Conservation (phyloP, 2,329 filamentous ascomycete species). For the Xylariaceae sp. region DNA sequence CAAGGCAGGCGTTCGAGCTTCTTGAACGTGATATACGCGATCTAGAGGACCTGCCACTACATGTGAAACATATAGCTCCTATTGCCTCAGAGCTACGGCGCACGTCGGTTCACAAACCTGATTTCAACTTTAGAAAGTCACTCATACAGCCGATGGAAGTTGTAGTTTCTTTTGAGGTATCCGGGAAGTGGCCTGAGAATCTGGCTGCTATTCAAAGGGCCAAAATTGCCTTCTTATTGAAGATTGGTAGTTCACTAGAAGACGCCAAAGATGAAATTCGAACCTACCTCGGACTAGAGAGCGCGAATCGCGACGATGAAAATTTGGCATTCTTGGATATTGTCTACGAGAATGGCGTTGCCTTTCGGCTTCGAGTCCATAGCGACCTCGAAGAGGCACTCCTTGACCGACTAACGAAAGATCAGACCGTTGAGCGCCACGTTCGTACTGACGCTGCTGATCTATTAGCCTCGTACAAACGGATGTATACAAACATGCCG, state of each 20-base stretch:
- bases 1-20: slow-evolving; percentile 69
- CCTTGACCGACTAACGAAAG: slow-evolving; percentile 76
- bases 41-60: slow-evolving; percentile 84
- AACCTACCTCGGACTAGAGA: slow-evolving; percentile 79
- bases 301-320: slow-evolving; percentile 65
- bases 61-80: slow-evolving; percentile 77
- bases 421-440: slow-evolving; percentile 67
- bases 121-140: slow-evolving; percentile 48
- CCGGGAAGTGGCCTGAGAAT: slow-evolving; percentile 91
- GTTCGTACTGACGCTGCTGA: slow-evolving; percentile 69
- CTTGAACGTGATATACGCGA: slow-evolving; percentile 77
- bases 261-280: slow-evolving; percentile 61
- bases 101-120: slow-evolving; percentile 62
- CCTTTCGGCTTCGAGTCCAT: slow-evolving; percentile 85
- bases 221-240: slow-evolving; percentile 86
- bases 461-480: slow-evolving; percentile 71
- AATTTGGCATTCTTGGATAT: slow-evolving; percentile 87
- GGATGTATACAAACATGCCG: slow-evolving; percentile 71
- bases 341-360: slow-evolving; percentile 68
- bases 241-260: slow-evolving; percentile 72
- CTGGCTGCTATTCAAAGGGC: slow-evolving; percentile 88
- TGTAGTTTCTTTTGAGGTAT: slow-evolving; percentile 89
- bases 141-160: slow-evolving; percentile 68
- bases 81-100: slow-evolving; percentile 75
- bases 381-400: slow-evolving; percentile 85